Conservation (phyloP, 116 monocot species). For the Dioscorea cayenensis region DNA sequence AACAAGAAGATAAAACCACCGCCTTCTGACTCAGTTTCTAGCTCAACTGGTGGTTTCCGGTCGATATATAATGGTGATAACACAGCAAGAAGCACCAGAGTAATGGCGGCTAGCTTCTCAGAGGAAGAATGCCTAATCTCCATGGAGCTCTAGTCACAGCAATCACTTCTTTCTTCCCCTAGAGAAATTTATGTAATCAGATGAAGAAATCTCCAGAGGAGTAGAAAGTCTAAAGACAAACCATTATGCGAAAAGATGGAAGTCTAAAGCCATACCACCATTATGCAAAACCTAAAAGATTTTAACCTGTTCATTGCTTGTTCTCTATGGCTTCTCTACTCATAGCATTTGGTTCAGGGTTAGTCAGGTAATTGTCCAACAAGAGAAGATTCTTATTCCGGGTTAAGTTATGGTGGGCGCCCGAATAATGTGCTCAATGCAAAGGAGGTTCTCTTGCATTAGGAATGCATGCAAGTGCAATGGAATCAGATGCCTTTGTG, state of each 20-base stretch:
- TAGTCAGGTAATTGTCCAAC: background rate
- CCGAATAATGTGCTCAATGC: too few relatives aligned
- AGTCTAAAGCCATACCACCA: background rate
- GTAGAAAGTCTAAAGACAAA: background rate
- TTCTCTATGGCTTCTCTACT: background rate
- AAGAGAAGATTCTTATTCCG: background rate
- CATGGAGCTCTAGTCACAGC: background rate
- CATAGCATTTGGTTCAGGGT: background rate
- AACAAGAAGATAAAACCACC: constrained; percentile 13
- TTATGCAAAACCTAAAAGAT: background rate
- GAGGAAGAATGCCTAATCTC: constrained; percentile 22
- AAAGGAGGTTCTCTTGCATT: too few relatives aligned
- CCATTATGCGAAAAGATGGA: background rate
- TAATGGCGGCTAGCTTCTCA: constrained; percentile 39
- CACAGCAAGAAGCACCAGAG: constrained; percentile 42
- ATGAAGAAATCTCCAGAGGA: background rate
- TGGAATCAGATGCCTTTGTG: too few relatives aligned
- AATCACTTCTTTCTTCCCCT: background rate
- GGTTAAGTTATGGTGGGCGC: too few relatives aligned
- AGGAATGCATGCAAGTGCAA: too few relatives aligned
- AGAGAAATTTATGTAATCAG: background rate
- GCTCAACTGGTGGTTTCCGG: background rate
- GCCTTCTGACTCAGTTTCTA: constrained; percentile 6
- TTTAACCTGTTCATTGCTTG: background rate
- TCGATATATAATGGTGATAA: constrained; percentile 57